Conservation (phyloP, 2,329 filamentous ascomycete species). For the Stachybotrys elegans region DNA sequence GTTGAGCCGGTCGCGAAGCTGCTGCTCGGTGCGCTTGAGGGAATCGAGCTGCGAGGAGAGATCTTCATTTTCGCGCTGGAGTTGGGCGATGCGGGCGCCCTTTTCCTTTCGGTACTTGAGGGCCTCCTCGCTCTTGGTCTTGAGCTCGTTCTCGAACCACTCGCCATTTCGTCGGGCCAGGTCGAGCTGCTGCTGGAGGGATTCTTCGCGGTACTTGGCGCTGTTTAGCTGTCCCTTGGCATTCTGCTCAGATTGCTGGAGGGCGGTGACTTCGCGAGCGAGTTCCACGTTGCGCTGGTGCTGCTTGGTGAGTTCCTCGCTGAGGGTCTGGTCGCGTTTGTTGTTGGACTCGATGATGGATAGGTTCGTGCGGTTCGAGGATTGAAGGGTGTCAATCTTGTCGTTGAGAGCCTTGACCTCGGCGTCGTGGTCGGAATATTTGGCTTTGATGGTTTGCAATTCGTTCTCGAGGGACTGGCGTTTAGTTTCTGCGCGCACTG, state of each 20-base stretch:
- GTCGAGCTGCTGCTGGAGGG: conserved; percentile 84
- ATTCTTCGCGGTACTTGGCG: conserved; percentile 86
- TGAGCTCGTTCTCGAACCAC: conserved; percentile 87
- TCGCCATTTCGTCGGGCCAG: conserved; percentile 85
- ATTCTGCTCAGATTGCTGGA: conserved; percentile 80
- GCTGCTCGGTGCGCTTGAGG: conserved; percentile 72
- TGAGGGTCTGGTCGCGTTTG: conserved; percentile 76
- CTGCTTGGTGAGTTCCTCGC: conserved; percentile 80
- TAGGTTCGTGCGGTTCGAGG: conserved; percentile 86
- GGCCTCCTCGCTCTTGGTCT: conserved; percentile 81
- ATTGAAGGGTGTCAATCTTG: conserved; percentile 81
- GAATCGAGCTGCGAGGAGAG: conserved; percentile 70
- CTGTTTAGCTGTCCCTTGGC: conserved; percentile 75
- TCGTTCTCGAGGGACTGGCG: conserved; percentile 76
- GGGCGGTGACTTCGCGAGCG: conserved; percentile 71
- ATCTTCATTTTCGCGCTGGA: conserved; percentile 87
- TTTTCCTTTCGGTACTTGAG: conserved; percentile 94
- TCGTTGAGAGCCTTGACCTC: conserved; percentile 73
- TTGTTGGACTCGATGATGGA: conserved; percentile 87
- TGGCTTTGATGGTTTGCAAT: conserved; percentile 71
- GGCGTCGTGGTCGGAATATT: conserved; percentile 66
- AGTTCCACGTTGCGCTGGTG: conserved; percentile 84
- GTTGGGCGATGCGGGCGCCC: conserved; percentile 78
- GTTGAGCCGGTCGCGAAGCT: conserved; percentile 74
- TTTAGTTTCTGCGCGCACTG: conserved; percentile 60